Percentiles rank a stretch among this genome's conserved stretches.
These are phyloP conservation scores for Millerago galiae DNA, from an alignment of 805 yeast species.

Conservation along the genomic window DNA sequence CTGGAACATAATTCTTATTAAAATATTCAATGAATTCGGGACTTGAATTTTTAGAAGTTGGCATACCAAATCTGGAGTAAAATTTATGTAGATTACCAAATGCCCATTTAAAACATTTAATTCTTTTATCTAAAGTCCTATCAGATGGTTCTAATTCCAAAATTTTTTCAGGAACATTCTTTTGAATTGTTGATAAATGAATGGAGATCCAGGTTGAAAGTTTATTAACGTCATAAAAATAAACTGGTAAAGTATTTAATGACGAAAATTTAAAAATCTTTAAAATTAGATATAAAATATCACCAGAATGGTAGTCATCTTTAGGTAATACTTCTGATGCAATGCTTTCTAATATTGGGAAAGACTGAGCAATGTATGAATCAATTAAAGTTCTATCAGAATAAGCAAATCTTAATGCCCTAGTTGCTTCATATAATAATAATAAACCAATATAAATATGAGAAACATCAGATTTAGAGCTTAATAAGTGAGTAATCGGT, in stretches of 20 bases:
- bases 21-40: slow-evolving; percentile 53
- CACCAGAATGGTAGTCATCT: slow-evolving; percentile 30
- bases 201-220: slow-evolving; percentile 58
- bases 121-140: slow-evolving; percentile 42
- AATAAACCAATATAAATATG: slow-evolving; percentile 49
- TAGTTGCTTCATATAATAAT: slow-evolving; percentile 47
- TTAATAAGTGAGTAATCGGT: slow-evolving; percentile 30
- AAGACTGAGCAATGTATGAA: slow-evolving; percentile 38
- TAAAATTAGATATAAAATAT: slow-evolving; percentile 52
- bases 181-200: slow-evolving; percentile 53
- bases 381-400: slow-evolving; percentile 46
- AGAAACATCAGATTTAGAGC: slow-evolving; percentile 29
- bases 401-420: slow-evolving; percentile 50
- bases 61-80: slow-evolving; percentile 48
- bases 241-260: slow-evolving; percentile 51
- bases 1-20: slow-evolving; percentile 56
- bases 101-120: slow-evolving; percentile 84
- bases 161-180: slow-evolving; percentile 48
- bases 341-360: slow-evolving; percentile 50
- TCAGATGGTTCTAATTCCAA: slow-evolving; percentile 42
- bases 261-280: slow-evolving; percentile 63
- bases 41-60: slow-evolving; percentile 28
- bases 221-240: slow-evolving; percentile 32
- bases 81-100: slow-evolving; percentile 69
- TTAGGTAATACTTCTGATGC: slow-evolving; percentile 35